Percentiles rank a stretch among this genome's conserved stretches.
Evolutionary conservation across 257 asterid genomes (phyloP).

Genomic region (Petunia axillaris): DNA sequence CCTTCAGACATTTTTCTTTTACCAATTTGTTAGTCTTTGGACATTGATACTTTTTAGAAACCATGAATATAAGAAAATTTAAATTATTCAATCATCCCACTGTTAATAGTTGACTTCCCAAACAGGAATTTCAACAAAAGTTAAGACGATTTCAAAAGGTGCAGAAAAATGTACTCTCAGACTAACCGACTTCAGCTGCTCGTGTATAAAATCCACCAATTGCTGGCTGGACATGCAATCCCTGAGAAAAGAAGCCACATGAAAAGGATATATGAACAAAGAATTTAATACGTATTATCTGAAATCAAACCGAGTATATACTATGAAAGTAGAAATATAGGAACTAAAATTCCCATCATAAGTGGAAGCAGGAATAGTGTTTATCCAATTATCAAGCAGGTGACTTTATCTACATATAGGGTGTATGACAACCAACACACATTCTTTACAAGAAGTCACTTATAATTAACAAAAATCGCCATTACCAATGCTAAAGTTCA

Average conservation of each 20-base stretch:
- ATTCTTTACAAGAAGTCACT: too few relatives aligned
- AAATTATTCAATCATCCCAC: background rate
- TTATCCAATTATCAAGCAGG: too few relatives aligned
- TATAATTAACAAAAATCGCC: too few relatives aligned
- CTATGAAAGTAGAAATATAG: background rate
- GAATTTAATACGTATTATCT: background rate
- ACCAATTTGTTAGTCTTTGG: constrained; percentile 7
- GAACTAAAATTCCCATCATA: too few relatives aligned
- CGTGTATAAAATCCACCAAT: constrained; percentile 80
- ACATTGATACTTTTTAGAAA: background rate
- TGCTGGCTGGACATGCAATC: constrained; percentile 99
- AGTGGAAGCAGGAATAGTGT: too few relatives aligned
- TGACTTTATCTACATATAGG: too few relatives aligned
- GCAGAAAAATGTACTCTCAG: constrained; percentile 13
- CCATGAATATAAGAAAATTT: constrained; percentile 4
- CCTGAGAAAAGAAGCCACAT: constrained; percentile 45
- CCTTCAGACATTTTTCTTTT: background rate
- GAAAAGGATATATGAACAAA: background rate
- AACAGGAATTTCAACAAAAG: background rate
- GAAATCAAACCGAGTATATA: background rate
- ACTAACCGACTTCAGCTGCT: constrained; percentile 84
- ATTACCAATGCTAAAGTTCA: too few relatives aligned
- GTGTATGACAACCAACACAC: too few relatives aligned
- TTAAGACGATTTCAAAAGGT: background rate
- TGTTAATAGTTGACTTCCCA: constrained; percentile 1